phyloP scores from a whole-genome alignment of 2,329 filamentous ascomycete species.

The Lecanicillium sp. region DNA sequence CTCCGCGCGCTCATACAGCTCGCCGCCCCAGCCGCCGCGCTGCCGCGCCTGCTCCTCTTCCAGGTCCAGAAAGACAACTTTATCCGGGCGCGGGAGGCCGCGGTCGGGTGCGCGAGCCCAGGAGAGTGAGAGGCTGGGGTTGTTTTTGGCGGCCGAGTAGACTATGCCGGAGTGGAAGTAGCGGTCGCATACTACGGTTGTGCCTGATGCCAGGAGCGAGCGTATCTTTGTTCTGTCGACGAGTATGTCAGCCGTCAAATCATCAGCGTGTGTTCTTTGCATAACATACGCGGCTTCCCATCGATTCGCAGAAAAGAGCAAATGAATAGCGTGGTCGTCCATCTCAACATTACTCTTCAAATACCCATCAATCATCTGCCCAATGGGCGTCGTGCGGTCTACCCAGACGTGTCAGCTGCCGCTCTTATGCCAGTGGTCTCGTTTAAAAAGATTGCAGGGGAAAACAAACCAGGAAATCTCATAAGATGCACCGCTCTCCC shows the following conservation, averaged over 20 bases:
- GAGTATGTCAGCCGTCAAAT: background rate
- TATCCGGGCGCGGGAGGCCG: conserved; percentile 79
- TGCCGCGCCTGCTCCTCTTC: conserved; percentile 62
- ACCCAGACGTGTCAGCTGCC: conserved; percentile 1
- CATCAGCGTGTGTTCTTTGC: background rate
- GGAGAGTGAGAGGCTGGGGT: conserved; percentile 56
- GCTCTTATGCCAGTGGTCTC: too few relatives aligned
- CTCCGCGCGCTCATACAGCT: conserved; percentile 78
- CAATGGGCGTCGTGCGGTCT: conserved; percentile 81
- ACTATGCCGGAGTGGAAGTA: conserved; percentile 95
- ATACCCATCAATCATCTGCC: conserved; percentile 79
- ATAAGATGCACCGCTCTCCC: conserved; percentile 44
- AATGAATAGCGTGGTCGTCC: conserved; percentile 83
- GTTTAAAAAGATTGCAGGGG: background rate
- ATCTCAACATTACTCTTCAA: conserved; percentile 64
- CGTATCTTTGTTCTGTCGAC: conserved; percentile 40
- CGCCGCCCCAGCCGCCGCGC: conserved; percentile 80
- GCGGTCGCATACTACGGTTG: conserved; percentile 76
- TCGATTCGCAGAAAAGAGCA: conserved; percentile 84
- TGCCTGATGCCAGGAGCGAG: conserved; percentile 52
- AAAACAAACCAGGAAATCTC: conserved; percentile 47
- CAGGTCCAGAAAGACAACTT: conserved; percentile 82
- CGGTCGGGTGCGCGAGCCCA: conserved; percentile 85
- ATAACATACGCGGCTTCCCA: conserved; percentile 62
- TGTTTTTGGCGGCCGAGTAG: conserved; percentile 83